These are phyloP conservation scores for Lactarius akahatsu DNA, from an alignment of 768 basidiomycete genomes.

Conservation along the genomic window DNA sequence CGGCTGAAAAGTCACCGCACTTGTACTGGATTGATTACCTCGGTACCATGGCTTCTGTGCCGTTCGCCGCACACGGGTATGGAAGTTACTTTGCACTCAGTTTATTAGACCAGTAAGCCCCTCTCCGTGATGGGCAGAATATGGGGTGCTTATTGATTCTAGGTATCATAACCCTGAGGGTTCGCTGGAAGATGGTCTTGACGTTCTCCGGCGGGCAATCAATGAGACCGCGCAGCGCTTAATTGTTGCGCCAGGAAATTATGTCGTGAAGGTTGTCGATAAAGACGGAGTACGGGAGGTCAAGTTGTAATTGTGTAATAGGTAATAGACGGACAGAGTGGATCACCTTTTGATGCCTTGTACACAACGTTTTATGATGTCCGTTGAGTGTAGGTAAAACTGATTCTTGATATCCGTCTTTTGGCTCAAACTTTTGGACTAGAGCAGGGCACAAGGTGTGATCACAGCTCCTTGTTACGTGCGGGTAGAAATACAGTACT, in stretches of 20 bases:
- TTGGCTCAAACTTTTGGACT: constrained; percentile 63
- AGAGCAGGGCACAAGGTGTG: constrained; percentile 7
- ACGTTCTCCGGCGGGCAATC: constrained; percentile 80
- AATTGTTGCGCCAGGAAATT: constrained; percentile 74
- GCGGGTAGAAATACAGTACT: background rate
- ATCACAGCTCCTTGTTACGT: constrained; percentile 13
- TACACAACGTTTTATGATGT: background rate
- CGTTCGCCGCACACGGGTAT: constrained; percentile 95
- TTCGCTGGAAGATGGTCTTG: constrained; percentile 80
- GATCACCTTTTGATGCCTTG: no score
- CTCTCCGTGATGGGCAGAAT: background rate
- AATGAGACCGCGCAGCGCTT: constrained; percentile 83
- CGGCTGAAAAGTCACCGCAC: constrained; percentile 64
- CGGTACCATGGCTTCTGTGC: constrained; percentile 84
- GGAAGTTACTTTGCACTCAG: constrained; percentile 89
- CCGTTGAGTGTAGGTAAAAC: background rate
- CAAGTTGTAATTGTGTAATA: constrained; percentile 44
- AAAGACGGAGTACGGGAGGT: constrained; percentile 85
- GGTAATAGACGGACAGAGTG: background rate
- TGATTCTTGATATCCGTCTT: constrained; percentile 81
- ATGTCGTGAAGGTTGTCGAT: constrained; percentile 90
- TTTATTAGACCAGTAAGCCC: constrained; percentile 85
- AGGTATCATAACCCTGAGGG: constrained; percentile 93
- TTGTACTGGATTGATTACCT: constrained; percentile 97
- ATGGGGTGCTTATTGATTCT: constrained; percentile 7